These are phyloP conservation scores for Lipomyces sp. DNA, from an alignment of 805 yeast genomes.

Conservation along the genomic window DNA sequence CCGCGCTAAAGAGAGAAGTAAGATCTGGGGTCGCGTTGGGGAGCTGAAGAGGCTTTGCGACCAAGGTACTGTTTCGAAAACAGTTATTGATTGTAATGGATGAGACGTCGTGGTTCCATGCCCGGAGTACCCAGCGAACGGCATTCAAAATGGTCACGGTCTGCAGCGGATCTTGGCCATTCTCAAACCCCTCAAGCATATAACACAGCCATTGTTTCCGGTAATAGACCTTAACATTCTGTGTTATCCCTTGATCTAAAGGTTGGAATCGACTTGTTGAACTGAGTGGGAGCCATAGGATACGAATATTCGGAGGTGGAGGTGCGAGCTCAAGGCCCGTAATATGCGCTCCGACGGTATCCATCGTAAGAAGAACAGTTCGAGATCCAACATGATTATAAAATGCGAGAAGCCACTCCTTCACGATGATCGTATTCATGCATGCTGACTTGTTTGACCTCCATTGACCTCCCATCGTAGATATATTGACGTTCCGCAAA, in stretches of 20 bases:
- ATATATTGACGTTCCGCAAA: background rate
- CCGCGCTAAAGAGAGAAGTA: background rate
- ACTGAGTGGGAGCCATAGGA: background rate
- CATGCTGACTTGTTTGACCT: slow-evolving; percentile 1
- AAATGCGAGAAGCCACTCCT: slow-evolving; percentile 1
- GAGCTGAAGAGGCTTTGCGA: slow-evolving; percentile 4
- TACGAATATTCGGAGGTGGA: slow-evolving; percentile 1
- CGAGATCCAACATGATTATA: slow-evolving; percentile 4
- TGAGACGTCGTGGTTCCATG: slow-evolving; percentile 7
- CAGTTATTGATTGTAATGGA: background rate
- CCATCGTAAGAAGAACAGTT: slow-evolving; percentile 1
- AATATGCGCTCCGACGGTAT: background rate
- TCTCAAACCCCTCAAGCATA: slow-evolving; percentile 5
- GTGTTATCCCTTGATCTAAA: slow-evolving; percentile 1
- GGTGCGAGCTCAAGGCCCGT: background rate
- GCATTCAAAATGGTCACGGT: background rate
- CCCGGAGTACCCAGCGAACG: background rate
- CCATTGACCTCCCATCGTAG: background rate
- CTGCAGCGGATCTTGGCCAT: slow-evolving; percentile 2
- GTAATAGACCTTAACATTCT: slow-evolving; percentile 6
- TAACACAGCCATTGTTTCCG: background rate
- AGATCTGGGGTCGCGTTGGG: slow-evolving; percentile 5
- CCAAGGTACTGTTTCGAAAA: background rate
- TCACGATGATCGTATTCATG: background rate
- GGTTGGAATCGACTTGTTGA: background rate